Base-by-base conservation (phyloP, 2,329 filamentous ascomycete species). In the Apiospora saccharicola region DNA sequence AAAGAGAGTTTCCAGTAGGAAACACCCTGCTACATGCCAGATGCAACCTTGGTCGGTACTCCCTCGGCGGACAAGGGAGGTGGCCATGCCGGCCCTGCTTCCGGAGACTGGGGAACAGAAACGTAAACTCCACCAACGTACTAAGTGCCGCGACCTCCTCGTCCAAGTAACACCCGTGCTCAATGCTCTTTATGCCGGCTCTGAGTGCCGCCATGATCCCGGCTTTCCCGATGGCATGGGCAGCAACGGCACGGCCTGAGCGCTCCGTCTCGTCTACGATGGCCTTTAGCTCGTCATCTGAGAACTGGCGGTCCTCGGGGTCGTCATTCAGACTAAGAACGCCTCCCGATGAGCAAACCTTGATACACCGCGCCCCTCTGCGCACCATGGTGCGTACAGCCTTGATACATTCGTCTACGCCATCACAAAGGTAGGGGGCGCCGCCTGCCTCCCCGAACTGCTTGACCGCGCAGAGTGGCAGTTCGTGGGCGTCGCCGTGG, bases 81-180 rank as follows among this genome's bases (percentile, higher is more conserved):
- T 37, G 8, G 30, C 19, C 53, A 61, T 41, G 53, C 24, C 41
- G 24, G 67, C 24, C n/a, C 26, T 68, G 43, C 67, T 49, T 68
- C 26, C 24, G n/a, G 41, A 19, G 41, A 44, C n/a, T 34, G 41
- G 67, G 41, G 67, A 30, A 49, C 13, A 49, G 24, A 68, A 49
- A 64, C 19, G 10, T 34, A 13, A 41, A 41, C 19, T 13, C 34
- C 34, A 41, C 30, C 57, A 64, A 64, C 57, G 34, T 64, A 64
- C 57, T 86, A 47, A 84, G 71, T 22, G 80, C 79, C 6, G 82
- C 79, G 13, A 80, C 82, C 76, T 87, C 85, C 51, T 85, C 81
- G 74, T 87, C 85, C 3, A 86, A 73, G 73, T 84, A 87, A 69
- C 80, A 85, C 46, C 84, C 85, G 74, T 88, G 85, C 75, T 87